Evolutionary conservation across 768 basidiomycete species (phyloP).

Genomic region (Suillus cothurnatus): DNA sequence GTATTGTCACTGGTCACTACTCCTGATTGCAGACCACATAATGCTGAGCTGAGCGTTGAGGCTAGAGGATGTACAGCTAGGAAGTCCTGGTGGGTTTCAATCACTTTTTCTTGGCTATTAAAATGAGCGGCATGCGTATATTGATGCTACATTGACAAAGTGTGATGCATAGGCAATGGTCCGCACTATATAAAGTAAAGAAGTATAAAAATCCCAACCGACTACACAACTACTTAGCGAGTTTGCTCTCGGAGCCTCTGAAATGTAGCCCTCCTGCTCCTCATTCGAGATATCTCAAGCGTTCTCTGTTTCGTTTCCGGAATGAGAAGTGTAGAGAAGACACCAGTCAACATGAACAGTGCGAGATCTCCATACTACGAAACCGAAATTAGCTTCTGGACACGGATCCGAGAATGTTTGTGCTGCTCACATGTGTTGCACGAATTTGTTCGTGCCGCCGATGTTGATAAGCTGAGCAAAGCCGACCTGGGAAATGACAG

Average conservation of each 20-base stretch:
- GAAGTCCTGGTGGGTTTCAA: background rate
- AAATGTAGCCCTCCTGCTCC: constrained; percentile 61
- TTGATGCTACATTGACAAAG: background rate
- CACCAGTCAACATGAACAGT: constrained; percentile 84
- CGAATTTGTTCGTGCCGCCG: constrained; percentile 60
- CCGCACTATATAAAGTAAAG: background rate
- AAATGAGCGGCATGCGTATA: background rate
- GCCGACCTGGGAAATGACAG: constrained; percentile 78
- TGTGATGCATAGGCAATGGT: background rate
- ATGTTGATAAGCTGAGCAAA: constrained; percentile 72
- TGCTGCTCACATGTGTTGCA: constrained; percentile 65
- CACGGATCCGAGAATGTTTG: constrained; percentile 1
- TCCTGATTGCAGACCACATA: background rate
- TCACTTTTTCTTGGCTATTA: background rate
- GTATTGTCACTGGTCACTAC: too few relatives aligned
- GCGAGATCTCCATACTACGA: constrained; percentile 73
- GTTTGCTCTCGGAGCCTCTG: background rate
- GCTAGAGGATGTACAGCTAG: background rate
- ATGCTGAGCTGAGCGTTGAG: background rate
- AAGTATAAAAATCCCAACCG: too few relatives aligned
- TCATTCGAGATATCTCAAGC: constrained; percentile 79
- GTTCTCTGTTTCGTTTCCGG: constrained; percentile 73
- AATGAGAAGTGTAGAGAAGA: constrained; percentile 77
- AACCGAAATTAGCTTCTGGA: constrained; percentile 11
- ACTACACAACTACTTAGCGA: background rate